Base-by-base conservation (phyloP, 176 grass and related monocot genomes). In the Zea mays region DNA sequence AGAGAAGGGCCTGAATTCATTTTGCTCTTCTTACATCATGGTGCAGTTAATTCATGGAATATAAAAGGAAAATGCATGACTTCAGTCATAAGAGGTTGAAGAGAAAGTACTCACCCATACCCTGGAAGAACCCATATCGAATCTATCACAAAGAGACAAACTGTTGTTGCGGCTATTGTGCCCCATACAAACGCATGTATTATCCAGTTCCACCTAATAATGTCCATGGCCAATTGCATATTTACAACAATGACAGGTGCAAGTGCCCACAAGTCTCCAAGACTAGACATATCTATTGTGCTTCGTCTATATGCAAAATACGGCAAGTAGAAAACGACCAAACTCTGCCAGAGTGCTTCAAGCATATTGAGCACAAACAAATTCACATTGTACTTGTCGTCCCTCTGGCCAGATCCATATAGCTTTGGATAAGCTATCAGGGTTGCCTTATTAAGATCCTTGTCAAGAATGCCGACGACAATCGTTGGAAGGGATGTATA, bases 401-500 rank as follows among this genome's bases (percentile, higher is more conserved):
- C 83, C 52, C 84, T 90, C 60, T 88, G 91, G 37, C 94, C 94
- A 81, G 89, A 69, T 84, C 91, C 91, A 50, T 97, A 97, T 54
- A 97, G 72, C 75, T 90, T 84, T 43, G 94, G 91, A 84, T 90
- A 84, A 83, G 67, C 72, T 21, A 93, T 55, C 9, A 93, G 62
- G 55, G 89, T 97, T 77, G 61, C 67, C 81, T 86, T 91, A 67
- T 69, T 91, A 38, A 92, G 80, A 80, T 97, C 91, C 72, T 93
- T 90, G 81, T 97, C 94, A 76, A 91, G 85, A 87, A 93, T 92
- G 51, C 86, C 94, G 67, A 93, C 89, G 13, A 88, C 36, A 62
- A 97, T 88, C 65, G 91, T 97, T 50, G 91, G 94, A 50, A 97
- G 86, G 73, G 91, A 86, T 64, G 91, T 93, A 79, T 97, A 97